Conservation (phyloP, 305 asterid genomes). For the Fraxinus sp. region DNA sequence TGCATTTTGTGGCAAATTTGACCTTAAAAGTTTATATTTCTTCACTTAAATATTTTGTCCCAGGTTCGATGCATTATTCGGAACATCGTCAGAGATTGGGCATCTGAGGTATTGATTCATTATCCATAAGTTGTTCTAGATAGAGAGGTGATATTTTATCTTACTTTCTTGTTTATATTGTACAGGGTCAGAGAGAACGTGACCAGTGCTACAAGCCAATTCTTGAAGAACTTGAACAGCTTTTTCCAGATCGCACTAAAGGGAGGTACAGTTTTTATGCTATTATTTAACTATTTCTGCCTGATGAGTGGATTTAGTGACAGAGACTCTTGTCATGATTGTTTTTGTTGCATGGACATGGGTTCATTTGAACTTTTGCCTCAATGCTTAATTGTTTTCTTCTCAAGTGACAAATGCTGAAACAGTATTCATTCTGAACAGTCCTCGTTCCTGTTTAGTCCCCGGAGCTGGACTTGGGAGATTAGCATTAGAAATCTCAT, state of each 20-base stretch:
- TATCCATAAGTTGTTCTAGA: slow-evolving; percentile 13
- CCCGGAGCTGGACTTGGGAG: slow-evolving; percentile 99
- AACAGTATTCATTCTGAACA: slow-evolving; percentile 32
- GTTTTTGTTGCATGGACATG: slow-evolving; percentile 11
- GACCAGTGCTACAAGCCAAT: slow-evolving; percentile 92
- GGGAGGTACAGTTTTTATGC: slow-evolving; percentile 43
- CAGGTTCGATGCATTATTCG: slow-evolving; percentile 96
- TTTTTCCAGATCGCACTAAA: slow-evolving; percentile 63
- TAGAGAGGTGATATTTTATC: slow-evolving; percentile 6
- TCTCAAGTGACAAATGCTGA: slow-evolving; percentile 32
- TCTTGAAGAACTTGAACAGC: slow-evolving; percentile 69
- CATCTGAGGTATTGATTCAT: slow-evolving; percentile 64
- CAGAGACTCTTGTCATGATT: background rate
- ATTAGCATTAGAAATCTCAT: slow-evolving; percentile 89
- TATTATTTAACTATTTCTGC: slow-evolving; percentile 5
- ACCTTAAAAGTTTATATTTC: slow-evolving; percentile 4
- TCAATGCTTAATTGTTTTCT: slow-evolving; percentile 20
- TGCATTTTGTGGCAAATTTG: background rate
- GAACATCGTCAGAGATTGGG: slow-evolving; percentile 98
- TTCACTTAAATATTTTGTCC: slow-evolving; percentile 13
- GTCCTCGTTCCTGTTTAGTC: slow-evolving; percentile 89
- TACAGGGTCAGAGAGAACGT: slow-evolving; percentile 87
- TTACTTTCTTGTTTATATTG: slow-evolving; percentile 17
- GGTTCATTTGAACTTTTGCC: background rate
- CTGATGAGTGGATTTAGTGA: slow-evolving; percentile 17